Evolutionary conservation across 768 basidiomycete genomes (phyloP).

Genomic region (Auriscalpium microsporum): DNA sequence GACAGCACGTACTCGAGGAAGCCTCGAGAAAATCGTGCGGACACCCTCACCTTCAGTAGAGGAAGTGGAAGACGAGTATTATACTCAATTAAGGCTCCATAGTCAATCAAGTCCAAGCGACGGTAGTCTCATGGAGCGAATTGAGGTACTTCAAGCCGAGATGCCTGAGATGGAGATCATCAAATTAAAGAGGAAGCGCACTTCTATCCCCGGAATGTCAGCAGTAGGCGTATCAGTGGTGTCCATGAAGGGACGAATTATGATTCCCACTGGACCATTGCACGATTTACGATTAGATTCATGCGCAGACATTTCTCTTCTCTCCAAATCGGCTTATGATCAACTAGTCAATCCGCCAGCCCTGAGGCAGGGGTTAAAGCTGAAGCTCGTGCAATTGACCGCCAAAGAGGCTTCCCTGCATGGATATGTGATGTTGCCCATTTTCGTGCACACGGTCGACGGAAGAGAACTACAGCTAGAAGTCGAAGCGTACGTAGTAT

Average conservation of each 20-base stretch:
- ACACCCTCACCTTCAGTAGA: not conserved
- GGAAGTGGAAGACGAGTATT: not conserved
- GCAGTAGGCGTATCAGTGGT: not conserved
- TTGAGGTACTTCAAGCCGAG: slow-evolving; percentile 5
- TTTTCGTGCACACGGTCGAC: slow-evolving; percentile 18
- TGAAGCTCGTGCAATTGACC: too few relatives aligned
- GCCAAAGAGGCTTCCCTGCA: slow-evolving; percentile 12
- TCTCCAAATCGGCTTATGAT: not conserved
- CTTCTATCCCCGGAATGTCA: not conserved
- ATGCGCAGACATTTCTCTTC: not conserved
- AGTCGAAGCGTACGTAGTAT: slow-evolving; percentile 15
- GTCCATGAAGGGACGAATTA: not conserved
- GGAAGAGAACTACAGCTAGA: slow-evolving; percentile 19
- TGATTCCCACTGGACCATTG: not conserved
- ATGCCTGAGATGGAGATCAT: slow-evolving; percentile 17
- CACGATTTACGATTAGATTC: not conserved
- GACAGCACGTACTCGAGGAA: too few relatives aligned
- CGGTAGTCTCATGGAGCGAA: not conserved
- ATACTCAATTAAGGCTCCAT: not conserved
- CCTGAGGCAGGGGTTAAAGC: too few relatives aligned
- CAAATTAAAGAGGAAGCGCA: not conserved
- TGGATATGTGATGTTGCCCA: slow-evolving; percentile 20
- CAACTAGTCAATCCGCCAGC: too few relatives aligned
- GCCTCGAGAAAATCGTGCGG: not conserved
- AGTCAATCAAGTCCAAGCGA: not conserved